Evolutionary conservation across 2,329 filamentous ascomycete species (phyloP).

Genomic region (Pyricularia grisea): DNA sequence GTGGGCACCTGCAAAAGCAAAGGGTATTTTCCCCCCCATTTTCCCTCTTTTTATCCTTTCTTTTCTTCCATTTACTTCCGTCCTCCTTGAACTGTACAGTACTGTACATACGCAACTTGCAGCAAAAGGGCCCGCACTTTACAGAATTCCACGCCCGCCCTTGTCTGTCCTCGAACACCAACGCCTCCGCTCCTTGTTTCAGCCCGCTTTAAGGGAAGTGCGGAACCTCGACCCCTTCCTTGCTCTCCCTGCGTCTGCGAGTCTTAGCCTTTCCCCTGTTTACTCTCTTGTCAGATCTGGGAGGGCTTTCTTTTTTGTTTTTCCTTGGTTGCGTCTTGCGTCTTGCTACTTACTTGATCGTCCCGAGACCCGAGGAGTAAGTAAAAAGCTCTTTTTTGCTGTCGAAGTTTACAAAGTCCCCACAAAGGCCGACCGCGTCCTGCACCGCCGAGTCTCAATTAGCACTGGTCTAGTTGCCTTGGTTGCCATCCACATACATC

Average conservation of each 20-base stretch:
- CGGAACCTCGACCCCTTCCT: slow-evolving; percentile 6
- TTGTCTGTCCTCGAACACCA: slow-evolving; percentile 14
- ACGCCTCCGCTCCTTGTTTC: slow-evolving; percentile 18
- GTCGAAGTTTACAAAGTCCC: neutral
- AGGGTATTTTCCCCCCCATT: neutral
- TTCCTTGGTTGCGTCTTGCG: neutral
- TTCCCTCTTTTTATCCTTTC: neutral
- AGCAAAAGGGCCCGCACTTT: neutral
- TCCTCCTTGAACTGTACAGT: neutral
- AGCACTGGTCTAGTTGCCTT: too few species aligned
- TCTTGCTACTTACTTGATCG: neutral
- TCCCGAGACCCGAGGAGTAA: neutral
- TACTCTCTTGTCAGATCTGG: neutral
- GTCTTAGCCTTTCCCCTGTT: neutral
- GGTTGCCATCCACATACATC: neutral
- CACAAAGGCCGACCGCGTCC: neutral
- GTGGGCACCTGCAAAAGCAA: neutral
- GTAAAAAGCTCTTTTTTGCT: neutral
- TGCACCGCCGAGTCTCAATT: neutral
- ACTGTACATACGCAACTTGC: neutral
- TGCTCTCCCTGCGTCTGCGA: neutral
- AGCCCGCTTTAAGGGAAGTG: slow-evolving; percentile 9
- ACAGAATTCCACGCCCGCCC: slow-evolving; percentile 7
- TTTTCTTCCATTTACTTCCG: neutral
- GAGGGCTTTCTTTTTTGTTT: neutral